These are phyloP conservation scores for Hypomyces perniciosus DNA, from an alignment of 2,329 filamentous ascomycete species.

Conservation along the genomic window DNA sequence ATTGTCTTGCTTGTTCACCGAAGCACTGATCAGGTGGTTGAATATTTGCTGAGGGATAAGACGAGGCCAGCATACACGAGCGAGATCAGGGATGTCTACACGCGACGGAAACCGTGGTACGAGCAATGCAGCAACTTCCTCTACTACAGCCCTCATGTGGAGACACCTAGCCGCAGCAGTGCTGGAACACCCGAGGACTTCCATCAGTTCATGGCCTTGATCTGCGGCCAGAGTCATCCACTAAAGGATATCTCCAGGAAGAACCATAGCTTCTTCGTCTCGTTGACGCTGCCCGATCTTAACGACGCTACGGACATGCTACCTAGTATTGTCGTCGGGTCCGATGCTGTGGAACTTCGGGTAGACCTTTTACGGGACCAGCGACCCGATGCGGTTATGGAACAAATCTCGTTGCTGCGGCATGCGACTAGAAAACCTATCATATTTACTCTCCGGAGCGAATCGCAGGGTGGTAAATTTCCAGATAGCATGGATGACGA, in stretches of 20 bases:
- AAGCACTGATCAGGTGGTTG: slow-evolving; percentile 79
- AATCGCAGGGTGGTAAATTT: slow-evolving; percentile 81
- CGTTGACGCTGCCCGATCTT: slow-evolving; percentile 76
- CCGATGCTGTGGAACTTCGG: slow-evolving; percentile 90
- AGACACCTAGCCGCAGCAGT: slow-evolving; percentile 17
- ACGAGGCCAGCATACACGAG: slow-evolving; percentile 87
- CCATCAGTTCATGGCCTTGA: slow-evolving; percentile 32
- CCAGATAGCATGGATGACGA: slow-evolving; percentile 69
- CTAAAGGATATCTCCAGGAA: slow-evolving; percentile 40
- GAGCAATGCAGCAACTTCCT: slow-evolving; percentile 89
- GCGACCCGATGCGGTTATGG: slow-evolving; percentile 67
- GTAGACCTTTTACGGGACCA: slow-evolving; percentile 82
- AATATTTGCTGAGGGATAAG: slow-evolving; percentile 83
- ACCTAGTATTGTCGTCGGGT: slow-evolving; percentile 69
- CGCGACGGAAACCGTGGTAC: slow-evolving; percentile 84
- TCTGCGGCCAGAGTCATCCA: slow-evolving; percentile 40
- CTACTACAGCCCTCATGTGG: slow-evolving; percentile 72
- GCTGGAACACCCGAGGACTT: slow-evolving; percentile 30
- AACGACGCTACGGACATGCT: slow-evolving; percentile 57
- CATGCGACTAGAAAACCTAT: slow-evolving; percentile 68
- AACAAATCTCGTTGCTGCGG: slow-evolving; percentile 75
- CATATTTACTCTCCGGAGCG: slow-evolving; percentile 86
- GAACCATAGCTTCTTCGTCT: slow-evolving; percentile 85
- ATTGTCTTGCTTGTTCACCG: slow-evolving; percentile 83
- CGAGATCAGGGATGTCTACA: slow-evolving; percentile 86